Percentiles rank a stretch among this genome's conserved stretches.
phyloP scores from a whole-genome alignment of 305 asterid species.

The Petunia hybrid region DNA sequence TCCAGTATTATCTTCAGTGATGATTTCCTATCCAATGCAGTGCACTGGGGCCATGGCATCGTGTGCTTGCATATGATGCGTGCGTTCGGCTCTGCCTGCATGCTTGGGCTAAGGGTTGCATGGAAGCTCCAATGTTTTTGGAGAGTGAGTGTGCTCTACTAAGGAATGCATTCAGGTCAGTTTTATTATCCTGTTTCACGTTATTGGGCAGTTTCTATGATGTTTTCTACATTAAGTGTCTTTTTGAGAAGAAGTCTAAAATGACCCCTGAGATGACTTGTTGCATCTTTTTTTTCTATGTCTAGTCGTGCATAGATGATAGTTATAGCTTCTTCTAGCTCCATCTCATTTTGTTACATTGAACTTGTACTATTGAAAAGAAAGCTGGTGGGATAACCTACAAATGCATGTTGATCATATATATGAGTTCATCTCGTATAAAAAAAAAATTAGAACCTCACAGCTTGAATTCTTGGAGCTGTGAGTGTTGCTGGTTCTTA shows the following conservation, averaged over 20 bases:
- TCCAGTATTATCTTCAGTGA: conserved; percentile 28
- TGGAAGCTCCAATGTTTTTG: conserved; percentile 64
- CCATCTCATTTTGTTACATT: neutral
- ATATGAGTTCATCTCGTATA: neutral
- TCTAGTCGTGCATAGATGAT: neutral
- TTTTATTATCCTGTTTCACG: conserved; percentile 23
- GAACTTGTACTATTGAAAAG: neutral
- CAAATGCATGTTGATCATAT: neutral
- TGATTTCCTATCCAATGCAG: conserved; percentile 40
- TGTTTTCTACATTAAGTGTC: conserved; percentile 10
- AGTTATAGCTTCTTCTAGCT: neutral
- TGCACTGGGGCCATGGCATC: conserved; percentile 64
- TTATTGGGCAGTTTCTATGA: conserved; percentile 22
- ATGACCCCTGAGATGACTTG: neutral
- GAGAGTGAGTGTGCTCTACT: conserved; percentile 58
- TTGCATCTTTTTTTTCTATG: neutral
- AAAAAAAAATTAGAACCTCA: neutral
- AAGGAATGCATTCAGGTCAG: conserved; percentile 57
- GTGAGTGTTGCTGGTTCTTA: neutral
- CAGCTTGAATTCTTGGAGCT: neutral
- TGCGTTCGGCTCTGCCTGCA: conserved; percentile 66
- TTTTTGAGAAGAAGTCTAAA: conserved; percentile 2
- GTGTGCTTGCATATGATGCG: conserved; percentile 60
- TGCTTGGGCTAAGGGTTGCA: conserved; percentile 68
- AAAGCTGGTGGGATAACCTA: neutral